These are phyloP conservation scores for Byssochlamys sp. DNA, from an alignment of 2,329 filamentous ascomycete genomes.

Conservation along the genomic window DNA sequence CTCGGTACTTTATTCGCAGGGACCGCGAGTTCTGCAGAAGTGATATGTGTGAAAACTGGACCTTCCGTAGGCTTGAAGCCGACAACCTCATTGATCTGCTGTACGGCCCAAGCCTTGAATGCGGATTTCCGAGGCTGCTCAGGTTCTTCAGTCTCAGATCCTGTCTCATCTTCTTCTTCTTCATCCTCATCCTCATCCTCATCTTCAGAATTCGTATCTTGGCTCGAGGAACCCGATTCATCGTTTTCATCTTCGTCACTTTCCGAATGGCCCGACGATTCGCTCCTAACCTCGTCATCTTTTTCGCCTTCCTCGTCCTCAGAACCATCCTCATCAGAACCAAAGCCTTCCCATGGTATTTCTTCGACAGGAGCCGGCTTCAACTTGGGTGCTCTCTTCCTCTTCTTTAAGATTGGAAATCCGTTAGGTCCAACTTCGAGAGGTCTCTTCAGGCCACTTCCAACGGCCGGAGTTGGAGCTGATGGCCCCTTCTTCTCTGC, in stretches of 20 bases:
- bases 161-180: slow-evolving; percentile 11
- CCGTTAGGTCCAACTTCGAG: slow-evolving; percentile 71
- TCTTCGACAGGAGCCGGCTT: slow-evolving; percentile 29
- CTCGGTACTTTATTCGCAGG: slow-evolving; percentile 24
- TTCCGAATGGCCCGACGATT: not conserved
- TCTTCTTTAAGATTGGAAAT: slow-evolving; percentile 70
- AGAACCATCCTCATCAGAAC: slow-evolving; percentile 18
- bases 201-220: slow-evolving; percentile 28
- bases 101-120: slow-evolving; percentile 88
- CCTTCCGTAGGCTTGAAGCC: slow-evolving; percentile 51
- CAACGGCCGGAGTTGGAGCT: slow-evolving; percentile 26
- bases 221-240: slow-evolving; percentile 12
- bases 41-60: slow-evolving; percentile 16
- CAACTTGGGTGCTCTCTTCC: slow-evolving; percentile 57
- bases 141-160: slow-evolving; percentile 4
- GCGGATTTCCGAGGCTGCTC: slow-evolving; percentile 46
- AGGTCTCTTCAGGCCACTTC: slow-evolving; percentile 77
- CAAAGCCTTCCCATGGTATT: slow-evolving; percentile 38
- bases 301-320: slow-evolving; percentile 21
- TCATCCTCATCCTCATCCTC: slow-evolving; percentile 13
- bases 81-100: slow-evolving; percentile 73
- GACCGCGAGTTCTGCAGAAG: slow-evolving; percentile 14
- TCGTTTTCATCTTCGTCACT: slow-evolving; percentile 12
- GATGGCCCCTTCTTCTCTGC: slow-evolving; percentile 39
- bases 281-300: slow-evolving; percentile 30